Percentiles rank a stretch among this genome's conserved stretches.
phyloP scores from a whole-genome alignment of 805 yeast species.

The Candida khao-thaluensis region DNA sequence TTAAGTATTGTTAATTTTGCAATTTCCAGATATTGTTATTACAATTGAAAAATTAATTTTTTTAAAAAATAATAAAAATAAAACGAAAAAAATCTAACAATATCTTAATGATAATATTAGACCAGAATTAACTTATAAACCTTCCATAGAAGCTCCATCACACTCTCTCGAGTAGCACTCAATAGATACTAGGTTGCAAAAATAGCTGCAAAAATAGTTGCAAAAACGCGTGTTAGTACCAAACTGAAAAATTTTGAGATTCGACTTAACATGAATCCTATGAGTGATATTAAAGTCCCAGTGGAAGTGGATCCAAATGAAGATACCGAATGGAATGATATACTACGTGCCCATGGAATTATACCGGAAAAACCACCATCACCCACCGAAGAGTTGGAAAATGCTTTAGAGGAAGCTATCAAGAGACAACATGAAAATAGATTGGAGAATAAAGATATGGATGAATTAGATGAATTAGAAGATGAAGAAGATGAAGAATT shows the following conservation, averaged over 20 bases:
- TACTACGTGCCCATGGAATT: slow-evolving; percentile 82
- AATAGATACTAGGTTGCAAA: no score
- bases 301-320: slow-evolving; percentile 93
- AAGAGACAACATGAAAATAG: slow-evolving; percentile 78
- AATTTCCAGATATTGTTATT: no score
- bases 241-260: slow-evolving; percentile 8
- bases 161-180: no score
- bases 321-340: slow-evolving; percentile 99
- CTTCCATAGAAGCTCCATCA: no score
- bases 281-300: slow-evolving; percentile 50
- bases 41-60: no score
- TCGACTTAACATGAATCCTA: slow-evolving; percentile 14
- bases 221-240: slow-evolving; percentile 5
- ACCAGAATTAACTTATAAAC: no score
- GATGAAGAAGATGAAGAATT: slow-evolving; percentile 95
- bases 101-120: no score
- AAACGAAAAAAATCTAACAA: no score
- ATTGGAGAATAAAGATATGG: slow-evolving; percentile 70
- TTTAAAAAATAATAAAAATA: no score
- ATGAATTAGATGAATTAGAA: slow-evolving; percentile 83
- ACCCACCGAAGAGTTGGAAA: slow-evolving; percentile 83
- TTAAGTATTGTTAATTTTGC: no score
- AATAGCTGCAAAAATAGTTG: no score
- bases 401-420: slow-evolving; percentile 81
- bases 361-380: slow-evolving; percentile 91